Base-by-base conservation (phyloP, 768 basidiomycete species). In the Lyophyllum semitale region DNA sequence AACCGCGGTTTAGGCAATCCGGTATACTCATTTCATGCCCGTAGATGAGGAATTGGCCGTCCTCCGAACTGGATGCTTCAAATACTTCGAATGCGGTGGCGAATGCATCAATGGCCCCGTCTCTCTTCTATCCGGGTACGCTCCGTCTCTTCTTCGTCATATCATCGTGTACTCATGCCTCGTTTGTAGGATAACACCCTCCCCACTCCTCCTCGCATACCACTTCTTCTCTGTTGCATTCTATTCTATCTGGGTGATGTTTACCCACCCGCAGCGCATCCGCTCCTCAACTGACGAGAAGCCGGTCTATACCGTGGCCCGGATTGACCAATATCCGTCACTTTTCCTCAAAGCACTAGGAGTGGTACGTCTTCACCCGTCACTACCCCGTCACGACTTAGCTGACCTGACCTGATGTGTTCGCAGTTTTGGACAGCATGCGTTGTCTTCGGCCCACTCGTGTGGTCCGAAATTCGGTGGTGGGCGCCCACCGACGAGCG, bases 221-320 rank as follows among this genome's bases (percentile, higher is more conserved):
- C 97, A 98, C 76, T 99, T 99, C 75, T 99, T 96, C 79, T 75
- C 82, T 25, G 97, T 99, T 60, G 97, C 97, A 0, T 82, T 99
- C 60, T 99, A 97, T 73, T 87, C 95, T 1, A 88, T 98, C 66
- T 98, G 88, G 84, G 78, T 89, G 48, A 79, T 97, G 72, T 95
- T 98, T 71, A 88, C 85, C 8, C 84, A 73, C 53, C 71, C 75
- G 33, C 68, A 55, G 8, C 66, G 53, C 9, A 52, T 73, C 2
- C 56, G 37, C 4, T 7, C 68, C 11, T 59, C 67, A 12, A 43
- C 58, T 15, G 32, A 46, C 27, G 59, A 59, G 35, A 83, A 84
- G 55, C 66, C 73, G 6, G 63, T 69, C 8, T 69, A 75, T 45
- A 67, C 67, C 4, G 66, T 59, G 2, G 82, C 90, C 0, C 61